Evolutionary conservation across 768 basidiomycete genomes (phyloP), one percentile per base, ranked within the genome.

Genomic region (Xerocomellus amylosporus): DNA sequence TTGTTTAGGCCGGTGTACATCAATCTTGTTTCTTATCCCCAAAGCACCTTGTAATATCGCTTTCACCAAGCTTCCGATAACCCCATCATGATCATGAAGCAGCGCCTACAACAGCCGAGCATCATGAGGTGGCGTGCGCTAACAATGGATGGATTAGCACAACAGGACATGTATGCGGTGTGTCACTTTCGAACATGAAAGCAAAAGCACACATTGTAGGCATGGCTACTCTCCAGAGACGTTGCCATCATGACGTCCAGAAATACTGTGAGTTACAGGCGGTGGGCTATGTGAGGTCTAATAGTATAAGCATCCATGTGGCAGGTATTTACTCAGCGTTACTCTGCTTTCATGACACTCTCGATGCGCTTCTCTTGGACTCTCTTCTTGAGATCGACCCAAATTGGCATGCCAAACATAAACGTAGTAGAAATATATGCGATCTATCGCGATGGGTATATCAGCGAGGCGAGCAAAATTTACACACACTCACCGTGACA

Each of bases 341-440:
- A 86, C 64, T 88, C 72, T 10, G 80, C 79, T 67, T 91, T 92
- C 85, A 88, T 85, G 4, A 92, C 86, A 28, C 88, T 89, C 52
- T 88, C 82, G 40, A 92, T 92, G 3, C 88, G 78, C 15, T 84
- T 83, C 31, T 73, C 70, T 57, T 91, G 86, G 10, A 90, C 79
- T 24, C 80, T 78, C 59, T 70, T 77, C 50, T 80, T 73, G 56
- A 91, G 68, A 56, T 82, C 78, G 10, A 53, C 26, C 75, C 80
- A 81, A 12, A 82, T 74, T 0, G 85, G 83, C 48, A 74, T 75
- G 0, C 90, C 90, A 31, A 78, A 71, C 0, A 78, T 1, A 1
- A 84, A n/a, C 2, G 84, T 82, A 0, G 76, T 60, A 2, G 74
- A 24, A n/a, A 83, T 63, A 66, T 88, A 89, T 22, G 74, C 65